Percentiles rank a stretch among this genome's conserved stretches.
These are phyloP conservation scores for Sisymbrium irio DNA, from an alignment of 345 rosid species.

Conservation along the genomic window DNA sequence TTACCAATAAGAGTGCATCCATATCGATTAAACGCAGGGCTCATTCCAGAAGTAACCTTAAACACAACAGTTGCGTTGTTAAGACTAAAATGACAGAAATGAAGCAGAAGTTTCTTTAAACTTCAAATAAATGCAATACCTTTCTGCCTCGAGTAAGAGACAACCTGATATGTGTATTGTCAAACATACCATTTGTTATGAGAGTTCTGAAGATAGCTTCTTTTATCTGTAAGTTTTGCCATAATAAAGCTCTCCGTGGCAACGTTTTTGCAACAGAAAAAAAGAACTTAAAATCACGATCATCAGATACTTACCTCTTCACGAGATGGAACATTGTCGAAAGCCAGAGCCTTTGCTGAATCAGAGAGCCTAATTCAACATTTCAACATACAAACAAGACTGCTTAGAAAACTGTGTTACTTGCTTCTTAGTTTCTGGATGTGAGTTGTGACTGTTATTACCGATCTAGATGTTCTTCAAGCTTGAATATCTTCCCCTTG, in stretches of 20 bases:
- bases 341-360: conserved; percentile 91
- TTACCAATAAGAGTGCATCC: conserved; percentile 89
- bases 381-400: conserved; percentile 14
- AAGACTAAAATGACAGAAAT: neutral
- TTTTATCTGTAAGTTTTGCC: conserved; percentile 49
- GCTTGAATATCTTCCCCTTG: conserved; percentile 71
- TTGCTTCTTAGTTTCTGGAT: conserved; percentile 2
- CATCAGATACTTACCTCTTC: conserved; percentile 52
- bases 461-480: conserved; percentile 88
- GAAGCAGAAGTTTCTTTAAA: neutral
- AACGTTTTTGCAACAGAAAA: neutral
- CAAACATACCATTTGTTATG: conserved; percentile 79
- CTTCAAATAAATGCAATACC: conserved; percentile 35
- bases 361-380: conserved; percentile 59
- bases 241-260: neutral
- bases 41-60: conserved; percentile 96
- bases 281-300: neutral
- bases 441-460: conserved; percentile 18
- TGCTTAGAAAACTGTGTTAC: conserved; percentile 2
- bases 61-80: neutral
- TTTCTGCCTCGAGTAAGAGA: conserved; percentile 89
- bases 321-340: conserved; percentile 63
- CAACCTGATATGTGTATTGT: conserved; percentile 77
- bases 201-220: conserved; percentile 82
- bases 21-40: conserved; percentile 81